Evolutionary conservation across 257 asterid genomes (phyloP).

Genomic region (Salvia splendens): DNA sequence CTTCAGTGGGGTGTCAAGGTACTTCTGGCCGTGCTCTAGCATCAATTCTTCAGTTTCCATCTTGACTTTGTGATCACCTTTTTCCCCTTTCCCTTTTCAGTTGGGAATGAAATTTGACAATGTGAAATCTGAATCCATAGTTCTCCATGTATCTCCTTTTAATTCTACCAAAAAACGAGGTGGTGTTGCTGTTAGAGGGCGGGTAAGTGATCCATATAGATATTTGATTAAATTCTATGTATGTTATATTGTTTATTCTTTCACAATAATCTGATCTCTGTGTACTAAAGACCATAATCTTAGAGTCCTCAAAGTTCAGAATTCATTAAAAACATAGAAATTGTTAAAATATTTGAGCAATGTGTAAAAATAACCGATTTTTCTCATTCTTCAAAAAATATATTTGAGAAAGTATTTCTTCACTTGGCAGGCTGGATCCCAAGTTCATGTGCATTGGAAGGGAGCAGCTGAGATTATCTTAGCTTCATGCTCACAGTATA

Average conservation of each 20-base stretch:
- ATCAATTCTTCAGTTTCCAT: slow-evolving; percentile 17
- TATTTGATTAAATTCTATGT: slow-evolving; percentile 10
- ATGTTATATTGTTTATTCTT: not conserved
- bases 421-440: slow-evolving; percentile 60
- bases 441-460: slow-evolving; percentile 91
- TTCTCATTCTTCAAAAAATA: slow-evolving; percentile 3
- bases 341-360: slow-evolving; percentile 2
- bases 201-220: slow-evolving; percentile 44
- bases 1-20: slow-evolving; percentile 97
- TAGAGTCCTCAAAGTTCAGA: not conserved
- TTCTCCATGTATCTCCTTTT: slow-evolving; percentile 88
- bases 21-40: slow-evolving; percentile 26
- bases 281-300: not conserved
- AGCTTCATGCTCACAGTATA: slow-evolving; percentile 62
- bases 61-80: slow-evolving; percentile 29
- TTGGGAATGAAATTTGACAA: slow-evolving; percentile 84
- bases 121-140: slow-evolving; percentile 73
- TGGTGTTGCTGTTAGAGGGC: slow-evolving; percentile 82
- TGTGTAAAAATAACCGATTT: not conserved
- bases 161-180: slow-evolving; percentile 92
- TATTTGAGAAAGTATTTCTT: slow-evolving; percentile 3
- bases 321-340: not conserved
- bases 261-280: slow-evolving; percentile 9
- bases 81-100: slow-evolving; percentile 41
- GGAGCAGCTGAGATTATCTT: slow-evolving; percentile 97